phyloP scores from a whole-genome alignment of 495 filamentous ascomycete genomes.

The Aspergillus incahuasiensis region DNA sequence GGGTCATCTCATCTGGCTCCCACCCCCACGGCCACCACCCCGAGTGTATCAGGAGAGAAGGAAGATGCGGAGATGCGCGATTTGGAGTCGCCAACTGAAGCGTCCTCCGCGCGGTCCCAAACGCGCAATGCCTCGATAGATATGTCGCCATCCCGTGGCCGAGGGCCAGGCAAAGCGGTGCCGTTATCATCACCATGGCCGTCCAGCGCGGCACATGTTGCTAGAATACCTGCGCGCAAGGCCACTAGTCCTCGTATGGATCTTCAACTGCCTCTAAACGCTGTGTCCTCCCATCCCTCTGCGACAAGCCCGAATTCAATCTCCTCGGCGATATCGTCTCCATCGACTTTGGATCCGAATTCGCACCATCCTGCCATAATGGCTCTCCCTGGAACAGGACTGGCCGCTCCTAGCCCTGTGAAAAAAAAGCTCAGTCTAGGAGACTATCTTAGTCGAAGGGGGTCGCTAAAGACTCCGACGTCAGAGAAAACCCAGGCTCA shows the following conservation, averaged over 20 bases:
- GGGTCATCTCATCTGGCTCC: conserved; percentile 7
- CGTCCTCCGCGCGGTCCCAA: conserved; percentile 9
- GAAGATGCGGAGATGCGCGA: conserved; percentile 37
- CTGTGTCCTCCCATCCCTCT: conserved; percentile 15
- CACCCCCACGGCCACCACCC: conserved; percentile 13
- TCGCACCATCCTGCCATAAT: conserved; percentile 18
- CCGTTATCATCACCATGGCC: conserved; percentile 31
- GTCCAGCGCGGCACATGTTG: conserved; percentile 37
- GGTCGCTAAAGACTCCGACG: conserved; percentile 38
- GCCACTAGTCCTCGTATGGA: conserved; percentile 24
- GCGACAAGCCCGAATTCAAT: conserved; percentile 33
- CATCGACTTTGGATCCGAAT: conserved; percentile 27
- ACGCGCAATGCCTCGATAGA: conserved; percentile 7
- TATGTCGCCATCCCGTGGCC: conserved; percentile 13
- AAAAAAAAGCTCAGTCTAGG: conserved; percentile 67
- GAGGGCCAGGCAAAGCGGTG: conserved; percentile 24
- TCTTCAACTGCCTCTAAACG: conserved; percentile 35
- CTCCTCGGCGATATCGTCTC: conserved; percentile 30
- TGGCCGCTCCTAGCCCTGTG: conserved; percentile 51
- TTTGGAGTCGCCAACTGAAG: conserved; percentile 10
- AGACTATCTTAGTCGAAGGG: conserved; percentile 55
- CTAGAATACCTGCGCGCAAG: conserved; percentile 23
- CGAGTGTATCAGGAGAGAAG: conserved; percentile 17
- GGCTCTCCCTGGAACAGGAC: conserved; percentile 23
- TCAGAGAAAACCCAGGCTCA: conserved; percentile 36